Percentiles rank a stretch among this genome's conserved stretches.
phyloP scores from a whole-genome alignment of 2,329 filamentous ascomycete genomes.

The Pseudogymnoascus sp. region DNA sequence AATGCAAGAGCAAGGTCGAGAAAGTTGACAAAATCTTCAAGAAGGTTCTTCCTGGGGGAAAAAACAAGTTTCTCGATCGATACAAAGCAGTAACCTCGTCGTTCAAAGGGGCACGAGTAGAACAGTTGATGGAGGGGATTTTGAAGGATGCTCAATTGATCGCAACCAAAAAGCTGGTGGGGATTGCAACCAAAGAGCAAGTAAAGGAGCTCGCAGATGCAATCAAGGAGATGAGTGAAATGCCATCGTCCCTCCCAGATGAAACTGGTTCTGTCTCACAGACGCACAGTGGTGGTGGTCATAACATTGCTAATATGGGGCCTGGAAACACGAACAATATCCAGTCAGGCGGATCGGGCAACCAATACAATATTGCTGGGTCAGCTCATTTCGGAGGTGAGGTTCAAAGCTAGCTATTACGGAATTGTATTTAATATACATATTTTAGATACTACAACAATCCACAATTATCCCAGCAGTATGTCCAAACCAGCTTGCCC shows the following conservation, averaged over 20 bases:
- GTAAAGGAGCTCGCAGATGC: conserved; percentile 12
- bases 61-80: conserved; percentile 17
- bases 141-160: conserved; percentile 19
- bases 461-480: background rate
- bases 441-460: background rate
- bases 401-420: background rate
- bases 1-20: conserved; percentile 18
- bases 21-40: conserved; percentile 18
- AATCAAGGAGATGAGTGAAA: conserved; percentile 15
- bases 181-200: conserved; percentile 15
- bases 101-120: conserved; percentile 16
- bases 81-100: conserved; percentile 18
- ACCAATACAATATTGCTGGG: background rate
- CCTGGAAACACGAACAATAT: background rate
- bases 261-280: background rate
- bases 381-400: background rate
- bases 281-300: background rate
- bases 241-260: conserved; percentile 15
- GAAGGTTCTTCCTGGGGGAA: conserved; percentile 17
- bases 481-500: background rate
- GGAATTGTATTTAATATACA: background rate
- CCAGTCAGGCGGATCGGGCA: background rate
- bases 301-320: background rate
- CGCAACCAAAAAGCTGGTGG: conserved; percentile 15
- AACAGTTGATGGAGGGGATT: conserved; percentile 20